Evolutionary conservation across 192 early-diverging fungal species (phyloP), one percentile per base, ranked within the genome.

Genomic region (Allomyces arbusculus): DNA sequence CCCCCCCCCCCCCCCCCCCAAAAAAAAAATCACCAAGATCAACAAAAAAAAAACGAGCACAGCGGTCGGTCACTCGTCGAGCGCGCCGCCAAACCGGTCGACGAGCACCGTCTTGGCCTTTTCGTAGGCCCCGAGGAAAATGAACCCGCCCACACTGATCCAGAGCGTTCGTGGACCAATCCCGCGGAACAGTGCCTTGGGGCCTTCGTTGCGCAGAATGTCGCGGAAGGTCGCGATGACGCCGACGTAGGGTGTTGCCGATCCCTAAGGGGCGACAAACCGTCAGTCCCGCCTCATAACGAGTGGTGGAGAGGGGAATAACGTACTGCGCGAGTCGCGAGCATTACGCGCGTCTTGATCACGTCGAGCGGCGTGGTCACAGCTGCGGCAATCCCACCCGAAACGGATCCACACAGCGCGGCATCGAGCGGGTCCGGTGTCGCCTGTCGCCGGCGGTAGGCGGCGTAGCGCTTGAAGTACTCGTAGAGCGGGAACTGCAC

Each of bases 401-500:
- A 84, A 24, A 98, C 61, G 26, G 86, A 89, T 16, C 91, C 95
- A 67, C 86, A 92, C 14, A 94, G 66, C 1, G 88, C 88, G 9
- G 91, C 89, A 72, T 94, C 89, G 78, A 81, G 88, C 28, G 92
- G 83, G 63, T 86, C 75, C 23, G 82, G 74, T 23, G 65, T 67
- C 5, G 72, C 63, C n/a, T 25, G 43, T n/a, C 16, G 20, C 20
- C 20, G 12, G 50, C 50, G 50, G 50, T 58, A 58, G 3, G 50
- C 50, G 20, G 85, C 76, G 61, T 80, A 81, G 63, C 74, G 70
- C 78, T 95, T 97, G 63, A 95, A 76, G 44, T 80, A 85, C 75
- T 97, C 95, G 71, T 92, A 97, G 50, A 97, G 69, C 8, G 95
- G 91, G 72, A 97, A 97, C 73, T 97, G 95, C 40, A 97, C 87